Conservation (phyloP, 2,329 filamentous ascomycete genomes). For the Fusarium solani-melongenae region DNA sequence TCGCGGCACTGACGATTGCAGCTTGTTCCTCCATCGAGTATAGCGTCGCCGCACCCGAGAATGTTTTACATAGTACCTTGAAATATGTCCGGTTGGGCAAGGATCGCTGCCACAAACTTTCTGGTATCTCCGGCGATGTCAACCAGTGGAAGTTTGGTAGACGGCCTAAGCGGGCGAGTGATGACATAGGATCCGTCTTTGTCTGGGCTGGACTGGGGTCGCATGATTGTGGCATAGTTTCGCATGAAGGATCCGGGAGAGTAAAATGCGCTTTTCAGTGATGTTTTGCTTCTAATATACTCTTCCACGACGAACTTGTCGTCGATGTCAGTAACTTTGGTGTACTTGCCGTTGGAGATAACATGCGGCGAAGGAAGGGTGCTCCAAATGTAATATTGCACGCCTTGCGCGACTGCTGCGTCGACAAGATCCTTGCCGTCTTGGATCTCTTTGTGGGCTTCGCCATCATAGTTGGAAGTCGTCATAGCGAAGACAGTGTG, state of each 20-base stretch:
- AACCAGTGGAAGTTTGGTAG: neutral
- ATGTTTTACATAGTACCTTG: neutral
- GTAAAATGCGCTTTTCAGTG: neutral
- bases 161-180: neutral
- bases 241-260: neutral
- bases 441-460: neutral
- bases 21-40: neutral
- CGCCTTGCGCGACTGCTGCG: neutral
- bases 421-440: neutral
- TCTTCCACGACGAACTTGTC: neutral
- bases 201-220: neutral
- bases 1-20: neutral
- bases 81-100: neutral
- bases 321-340: neutral
- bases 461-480: neutral
- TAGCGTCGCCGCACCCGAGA: neutral
- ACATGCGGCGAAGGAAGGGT: neutral
- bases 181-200: neutral
- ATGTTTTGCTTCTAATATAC: neutral
- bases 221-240: neutral
- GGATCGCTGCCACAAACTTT: neutral
- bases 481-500: neutral
- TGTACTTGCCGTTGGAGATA: neutral
- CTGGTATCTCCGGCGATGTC: neutral
- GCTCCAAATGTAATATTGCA: neutral